Evolutionary conservation across 345 rosid genomes (phyloP).

Genomic region (Dovyalis caffra): DNA sequence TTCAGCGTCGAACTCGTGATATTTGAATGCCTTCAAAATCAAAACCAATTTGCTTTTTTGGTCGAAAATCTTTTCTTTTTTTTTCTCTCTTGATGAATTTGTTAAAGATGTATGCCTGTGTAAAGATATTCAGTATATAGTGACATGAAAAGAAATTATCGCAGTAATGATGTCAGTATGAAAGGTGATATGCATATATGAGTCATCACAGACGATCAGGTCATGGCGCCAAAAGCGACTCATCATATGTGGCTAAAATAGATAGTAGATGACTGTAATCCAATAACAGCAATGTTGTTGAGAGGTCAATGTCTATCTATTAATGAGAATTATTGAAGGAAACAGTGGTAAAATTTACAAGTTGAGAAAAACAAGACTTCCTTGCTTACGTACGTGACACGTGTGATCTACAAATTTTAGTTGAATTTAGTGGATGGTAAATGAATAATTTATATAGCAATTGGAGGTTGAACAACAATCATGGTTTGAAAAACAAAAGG

Average conservation of each 20-base stretch:
- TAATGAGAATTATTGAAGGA: slow-evolving; percentile 22
- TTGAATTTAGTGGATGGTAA: background rate
- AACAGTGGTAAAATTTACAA: background rate
- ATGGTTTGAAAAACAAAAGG: background rate
- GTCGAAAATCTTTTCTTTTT: too few relatives aligned
- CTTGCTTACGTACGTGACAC: background rate
- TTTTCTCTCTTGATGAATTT: background rate
- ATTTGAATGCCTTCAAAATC: too few relatives aligned
- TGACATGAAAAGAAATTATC: background rate
- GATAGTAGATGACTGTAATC: background rate
- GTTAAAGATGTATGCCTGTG: background rate
- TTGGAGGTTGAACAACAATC: too few relatives aligned
- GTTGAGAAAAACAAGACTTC: background rate
- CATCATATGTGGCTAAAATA: slow-evolving; percentile 2
- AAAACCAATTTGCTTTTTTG: too few relatives aligned
- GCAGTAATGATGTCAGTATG: background rate
- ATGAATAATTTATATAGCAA: too few relatives aligned
- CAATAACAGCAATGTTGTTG: slow-evolving; percentile 18
- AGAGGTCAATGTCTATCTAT: slow-evolving; percentile 25
- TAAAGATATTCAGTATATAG: background rate
- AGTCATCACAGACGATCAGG: background rate
- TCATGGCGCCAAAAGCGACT: slow-evolving; percentile 10
- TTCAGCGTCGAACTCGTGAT: too few relatives aligned
- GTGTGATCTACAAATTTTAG: too few relatives aligned
- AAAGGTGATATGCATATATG: background rate